phyloP scores from a whole-genome alignment of 768 basidiomycete genomes.

The Boletellus sp. region DNA sequence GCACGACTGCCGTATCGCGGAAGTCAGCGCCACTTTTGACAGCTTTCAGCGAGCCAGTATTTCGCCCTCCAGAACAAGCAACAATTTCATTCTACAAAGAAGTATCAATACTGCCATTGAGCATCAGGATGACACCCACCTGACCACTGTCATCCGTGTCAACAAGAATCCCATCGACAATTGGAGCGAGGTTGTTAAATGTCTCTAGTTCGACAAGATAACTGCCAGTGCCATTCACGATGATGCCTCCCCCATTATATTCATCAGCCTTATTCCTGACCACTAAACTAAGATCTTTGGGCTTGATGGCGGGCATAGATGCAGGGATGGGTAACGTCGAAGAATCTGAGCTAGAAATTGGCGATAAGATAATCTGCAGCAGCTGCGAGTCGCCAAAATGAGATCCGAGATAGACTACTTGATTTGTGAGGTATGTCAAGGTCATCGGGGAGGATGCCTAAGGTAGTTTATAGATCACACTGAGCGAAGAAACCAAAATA shows the following conservation, averaged over 20 bases:
- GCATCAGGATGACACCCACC: conserved; percentile 35
- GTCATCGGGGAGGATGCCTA: conserved; percentile 71
- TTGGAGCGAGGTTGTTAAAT: conserved; percentile 78
- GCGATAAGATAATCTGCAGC: conserved; percentile 49
- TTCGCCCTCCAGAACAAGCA: conserved; percentile 80
- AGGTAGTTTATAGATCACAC: not conserved
- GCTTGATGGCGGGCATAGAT: conserved; percentile 42
- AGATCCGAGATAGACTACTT: conserved; percentile 75
- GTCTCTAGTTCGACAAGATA: conserved; percentile 60
- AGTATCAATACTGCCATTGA: not conserved
- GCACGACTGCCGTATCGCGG: conserved; percentile 54
- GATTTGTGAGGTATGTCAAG: conserved; percentile 67
- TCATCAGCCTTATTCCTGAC: conserved; percentile 34
- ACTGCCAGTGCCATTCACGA: conserved; percentile 52
- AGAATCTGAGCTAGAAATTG: conserved; percentile 37
- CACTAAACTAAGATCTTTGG: conserved; percentile 35
- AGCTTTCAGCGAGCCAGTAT: conserved; percentile 71
- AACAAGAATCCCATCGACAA: conserved; percentile 73
- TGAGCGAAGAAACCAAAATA: not conserved
- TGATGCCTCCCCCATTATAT: conserved; percentile 38
- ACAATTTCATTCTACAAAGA: conserved; percentile 65
- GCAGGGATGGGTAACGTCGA: conserved; percentile 52
- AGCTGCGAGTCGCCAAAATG: conserved; percentile 81
- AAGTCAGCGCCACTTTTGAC: conserved; percentile 83
- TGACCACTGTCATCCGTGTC: conserved; percentile 71